Conservation (phyloP, 495 filamentous ascomycete genomes). For the Podospora australis region DNA sequence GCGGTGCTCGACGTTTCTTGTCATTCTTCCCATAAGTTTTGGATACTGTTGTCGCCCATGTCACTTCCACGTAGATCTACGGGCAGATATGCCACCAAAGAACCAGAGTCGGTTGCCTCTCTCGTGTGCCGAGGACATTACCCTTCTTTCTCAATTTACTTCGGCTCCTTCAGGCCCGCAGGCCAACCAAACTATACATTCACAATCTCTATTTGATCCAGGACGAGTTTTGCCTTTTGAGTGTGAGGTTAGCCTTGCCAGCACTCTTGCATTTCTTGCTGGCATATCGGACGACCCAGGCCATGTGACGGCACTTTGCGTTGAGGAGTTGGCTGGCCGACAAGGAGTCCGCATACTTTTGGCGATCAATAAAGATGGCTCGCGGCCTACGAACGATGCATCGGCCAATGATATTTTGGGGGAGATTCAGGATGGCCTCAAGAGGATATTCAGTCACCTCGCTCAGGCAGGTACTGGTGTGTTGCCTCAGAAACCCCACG, state of each 20-base stretch:
- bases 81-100: background rate
- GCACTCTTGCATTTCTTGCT: constrained; percentile 35
- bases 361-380: constrained; percentile 29
- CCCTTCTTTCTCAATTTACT: constrained; percentile 22
- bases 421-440: constrained; percentile 26
- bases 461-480: too few relatives aligned
- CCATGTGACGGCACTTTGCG: constrained; percentile 33
- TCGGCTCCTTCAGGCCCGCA: constrained; percentile 1
- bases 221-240: constrained; percentile 24
- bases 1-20: too few relatives aligned
- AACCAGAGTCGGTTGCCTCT: background rate
- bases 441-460: constrained; percentile 24
- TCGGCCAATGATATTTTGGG: constrained; percentile 12
- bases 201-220: background rate
- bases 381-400: too few relatives aligned
- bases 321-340: constrained; percentile 24
- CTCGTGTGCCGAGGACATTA: constrained; percentile 18
- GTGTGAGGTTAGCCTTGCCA: constrained; percentile 24
- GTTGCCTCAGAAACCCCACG: constrained; percentile 1
- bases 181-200: constrained; percentile 4
- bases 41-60: too few relatives aligned
- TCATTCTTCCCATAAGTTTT: too few relatives aligned
- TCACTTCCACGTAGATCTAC: too few relatives aligned
- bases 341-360: constrained; percentile 28
- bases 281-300: constrained; percentile 24